phyloP scores from a whole-genome alignment of 2,329 filamentous ascomycete genomes.

The Fusarium sulawesiense region DNA sequence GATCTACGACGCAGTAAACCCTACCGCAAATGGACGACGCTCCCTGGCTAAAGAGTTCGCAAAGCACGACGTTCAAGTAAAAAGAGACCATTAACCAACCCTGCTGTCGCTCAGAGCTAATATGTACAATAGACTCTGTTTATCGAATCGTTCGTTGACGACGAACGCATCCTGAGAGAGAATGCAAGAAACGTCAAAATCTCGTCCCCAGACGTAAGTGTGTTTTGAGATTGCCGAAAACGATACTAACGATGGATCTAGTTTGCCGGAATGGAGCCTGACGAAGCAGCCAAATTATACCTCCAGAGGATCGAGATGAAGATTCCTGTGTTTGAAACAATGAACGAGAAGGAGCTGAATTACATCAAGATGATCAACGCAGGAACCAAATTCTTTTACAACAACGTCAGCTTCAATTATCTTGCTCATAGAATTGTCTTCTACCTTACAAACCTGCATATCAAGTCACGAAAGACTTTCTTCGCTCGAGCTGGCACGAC shows the following conservation, averaged over 20 bases:
- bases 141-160: constrained; percentile 94
- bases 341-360: constrained; percentile 93
- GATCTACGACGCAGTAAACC: constrained; percentile 98
- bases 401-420: constrained; percentile 97
- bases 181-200: constrained; percentile 99
- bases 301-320: constrained; percentile 88
- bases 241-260: constrained; percentile 49
- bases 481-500: constrained; percentile 91
- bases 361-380: constrained; percentile 99
- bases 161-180: constrained; percentile 92
- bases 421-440: constrained; percentile 97
- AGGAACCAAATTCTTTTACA: constrained; percentile 91
- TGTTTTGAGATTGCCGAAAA: background rate
- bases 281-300: constrained; percentile 93
- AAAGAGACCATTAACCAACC: constrained; percentile 1
- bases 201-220: constrained; percentile 87
- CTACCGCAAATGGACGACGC: constrained; percentile 81
- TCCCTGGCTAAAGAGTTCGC: constrained; percentile 94
- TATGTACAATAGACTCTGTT: constrained; percentile 78
- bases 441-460: constrained; percentile 96
- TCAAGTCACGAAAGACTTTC: constrained; percentile 93
- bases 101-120: background rate
- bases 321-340: constrained; percentile 96
- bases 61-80: constrained; percentile 93
- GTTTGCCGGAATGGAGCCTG: constrained; percentile 91